phyloP scores from a whole-genome alignment of 2,329 filamentous ascomycete genomes.

The Colletotrichum lentis region DNA sequence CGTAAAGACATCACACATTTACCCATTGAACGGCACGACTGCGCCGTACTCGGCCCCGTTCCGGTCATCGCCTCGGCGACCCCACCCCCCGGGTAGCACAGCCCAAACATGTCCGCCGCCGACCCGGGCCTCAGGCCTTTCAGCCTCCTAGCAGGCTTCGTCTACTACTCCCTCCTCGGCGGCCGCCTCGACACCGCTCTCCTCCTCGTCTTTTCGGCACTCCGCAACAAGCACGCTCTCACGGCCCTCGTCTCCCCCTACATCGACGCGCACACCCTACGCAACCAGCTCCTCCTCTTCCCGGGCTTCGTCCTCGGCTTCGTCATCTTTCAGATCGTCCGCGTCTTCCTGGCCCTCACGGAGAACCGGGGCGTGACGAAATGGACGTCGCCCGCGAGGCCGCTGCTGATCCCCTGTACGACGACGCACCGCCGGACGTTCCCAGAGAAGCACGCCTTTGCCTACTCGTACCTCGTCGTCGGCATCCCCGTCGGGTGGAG shows the following conservation, averaged over 20 bases:
- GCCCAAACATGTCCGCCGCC: conserved; percentile 3
- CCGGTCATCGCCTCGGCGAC: background rate
- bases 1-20: background rate
- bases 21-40: background rate
- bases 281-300: conserved; percentile 6
- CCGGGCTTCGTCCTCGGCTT: conserved; percentile 26
- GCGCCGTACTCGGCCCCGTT: background rate
- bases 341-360: conserved; percentile 4
- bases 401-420: conserved; percentile 69
- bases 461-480: conserved; percentile 74
- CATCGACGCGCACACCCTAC: conserved; percentile 8
- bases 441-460: conserved; percentile 72
- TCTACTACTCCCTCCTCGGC: conserved; percentile 40
- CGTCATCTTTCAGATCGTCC: conserved; percentile 2
- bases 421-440: conserved; percentile 73
- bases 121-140: conserved; percentile 23
- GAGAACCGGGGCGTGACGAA: conserved; percentile 1
- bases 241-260: background rate
- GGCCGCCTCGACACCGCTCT: conserved; percentile 42
- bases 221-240: conserved; percentile 31
- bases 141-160: conserved; percentile 33
- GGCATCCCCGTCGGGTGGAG: conserved; percentile 72
- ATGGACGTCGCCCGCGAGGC: conserved; percentile 47
- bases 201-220: conserved; percentile 41
- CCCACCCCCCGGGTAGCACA: background rate